phyloP scores from a whole-genome alignment of 345 rosid genomes.

The Eucalyptus sideroxylon region DNA sequence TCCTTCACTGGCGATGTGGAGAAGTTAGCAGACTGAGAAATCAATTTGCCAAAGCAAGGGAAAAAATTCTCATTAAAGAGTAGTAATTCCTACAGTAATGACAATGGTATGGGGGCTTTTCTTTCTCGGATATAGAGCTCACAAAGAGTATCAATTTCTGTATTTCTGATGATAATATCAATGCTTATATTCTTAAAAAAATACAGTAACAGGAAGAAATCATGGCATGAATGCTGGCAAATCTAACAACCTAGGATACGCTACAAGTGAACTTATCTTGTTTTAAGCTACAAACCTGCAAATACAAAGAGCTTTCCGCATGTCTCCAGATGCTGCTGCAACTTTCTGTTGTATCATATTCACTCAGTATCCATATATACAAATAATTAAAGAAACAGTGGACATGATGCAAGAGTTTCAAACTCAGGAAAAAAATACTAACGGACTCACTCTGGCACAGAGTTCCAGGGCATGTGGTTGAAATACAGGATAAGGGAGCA shows the following conservation, averaged over 20 bases:
- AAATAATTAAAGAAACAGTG: not conserved
- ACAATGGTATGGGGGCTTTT: not conserved
- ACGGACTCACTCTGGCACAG: constrained; percentile 78
- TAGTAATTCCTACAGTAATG: not conserved
- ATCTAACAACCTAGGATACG: not conserved
- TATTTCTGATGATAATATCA: not conserved
- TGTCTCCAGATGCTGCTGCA: constrained; percentile 93
- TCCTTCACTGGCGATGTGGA: not conserved
- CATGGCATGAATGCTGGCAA: not conserved
- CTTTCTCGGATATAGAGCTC: not conserved
- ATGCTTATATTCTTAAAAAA: not conserved
- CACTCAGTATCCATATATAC: not conserved
- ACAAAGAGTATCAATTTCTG: not conserved
- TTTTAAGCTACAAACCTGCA: constrained; percentile 37
- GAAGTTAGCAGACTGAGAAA: not conserved
- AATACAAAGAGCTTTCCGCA: constrained; percentile 83
- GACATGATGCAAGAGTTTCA: not conserved
- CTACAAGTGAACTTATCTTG: not conserved
- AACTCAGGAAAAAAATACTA: not conserved
- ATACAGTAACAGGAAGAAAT: not conserved
- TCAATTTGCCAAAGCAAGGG: not conserved
- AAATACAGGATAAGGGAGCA: constrained; percentile 44
- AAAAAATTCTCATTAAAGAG: not conserved
- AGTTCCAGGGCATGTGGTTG: constrained; percentile 83
- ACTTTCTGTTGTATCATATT: constrained; percentile 51